phyloP scores from a whole-genome alignment of 306 rosid genomes.

The Luffa acutangula region DNA sequence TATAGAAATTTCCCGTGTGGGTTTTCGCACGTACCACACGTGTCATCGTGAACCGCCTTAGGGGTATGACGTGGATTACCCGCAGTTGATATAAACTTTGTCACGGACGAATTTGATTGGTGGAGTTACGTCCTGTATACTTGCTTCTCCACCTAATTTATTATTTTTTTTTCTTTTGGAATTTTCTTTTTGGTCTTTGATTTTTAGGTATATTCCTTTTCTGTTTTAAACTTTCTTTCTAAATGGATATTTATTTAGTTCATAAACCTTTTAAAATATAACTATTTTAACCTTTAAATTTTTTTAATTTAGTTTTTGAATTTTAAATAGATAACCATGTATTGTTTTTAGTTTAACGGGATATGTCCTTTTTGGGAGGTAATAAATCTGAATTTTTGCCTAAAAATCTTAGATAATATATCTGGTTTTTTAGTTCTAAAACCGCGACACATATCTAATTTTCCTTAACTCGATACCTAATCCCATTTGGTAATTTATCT shows the following conservation, averaged over 20 bases:
- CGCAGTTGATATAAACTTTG: background rate
- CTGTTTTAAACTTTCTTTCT: background rate
- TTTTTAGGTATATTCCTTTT: too few relatives aligned
- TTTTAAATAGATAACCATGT: too few relatives aligned
- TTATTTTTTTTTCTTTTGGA: background rate
- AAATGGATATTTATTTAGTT: too few relatives aligned
- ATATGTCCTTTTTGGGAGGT: background rate
- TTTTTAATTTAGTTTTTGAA: too few relatives aligned
- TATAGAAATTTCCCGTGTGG: background rate
- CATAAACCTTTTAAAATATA: background rate
- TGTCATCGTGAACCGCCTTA: conserved; percentile 5
- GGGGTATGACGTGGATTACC: background rate
- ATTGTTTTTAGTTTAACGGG: too few relatives aligned
- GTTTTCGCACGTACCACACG: background rate
- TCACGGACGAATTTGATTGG: background rate
- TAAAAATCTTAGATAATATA: background rate
- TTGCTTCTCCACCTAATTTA: background rate
- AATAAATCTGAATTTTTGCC: background rate
- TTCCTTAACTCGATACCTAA: too few relatives aligned
- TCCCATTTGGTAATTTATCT: too few relatives aligned
- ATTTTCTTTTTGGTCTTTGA: background rate
- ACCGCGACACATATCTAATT: too few relatives aligned
- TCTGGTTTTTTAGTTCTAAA: too few relatives aligned
- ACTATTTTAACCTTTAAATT: background rate
- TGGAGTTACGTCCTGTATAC: background rate